Evolutionary conservation across 179 eudicot genomes (phyloP).

Genomic region (Silene noctiflora): DNA sequence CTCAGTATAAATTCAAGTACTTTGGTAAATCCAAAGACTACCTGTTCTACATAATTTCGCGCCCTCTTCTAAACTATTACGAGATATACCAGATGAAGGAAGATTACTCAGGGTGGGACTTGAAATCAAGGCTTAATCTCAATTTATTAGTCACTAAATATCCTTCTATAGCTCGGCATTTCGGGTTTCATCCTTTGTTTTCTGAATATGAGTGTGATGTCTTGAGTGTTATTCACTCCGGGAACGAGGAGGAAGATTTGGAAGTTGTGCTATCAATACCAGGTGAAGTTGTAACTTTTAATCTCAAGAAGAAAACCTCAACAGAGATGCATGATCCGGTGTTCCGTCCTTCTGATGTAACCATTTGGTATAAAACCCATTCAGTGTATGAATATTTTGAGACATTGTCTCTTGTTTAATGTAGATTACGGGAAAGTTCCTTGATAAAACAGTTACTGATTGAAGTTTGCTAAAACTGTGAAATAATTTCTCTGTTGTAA

Average conservation of each 20-base stretch:
- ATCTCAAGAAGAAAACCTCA: constrained; percentile 19
- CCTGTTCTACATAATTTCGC: constrained; percentile 19
- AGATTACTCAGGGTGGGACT: constrained; percentile 26
- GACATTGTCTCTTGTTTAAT: constrained; percentile 28
- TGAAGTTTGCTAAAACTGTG: neutral
- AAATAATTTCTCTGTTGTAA: neutral
- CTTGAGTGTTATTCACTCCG: constrained; percentile 17
- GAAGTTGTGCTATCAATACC: constrained; percentile 25
- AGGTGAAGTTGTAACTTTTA: constrained; percentile 19
- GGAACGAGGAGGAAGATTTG: constrained; percentile 10
- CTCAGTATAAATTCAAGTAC: constrained; percentile 21
- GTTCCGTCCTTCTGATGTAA: constrained; percentile 21
- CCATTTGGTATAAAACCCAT: constrained; percentile 21
- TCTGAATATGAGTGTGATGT: constrained; percentile 26
- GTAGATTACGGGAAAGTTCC: neutral
- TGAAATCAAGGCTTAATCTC: constrained; percentile 20
- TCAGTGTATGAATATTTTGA: constrained; percentile 15
- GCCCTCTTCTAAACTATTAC: constrained; percentile 10
- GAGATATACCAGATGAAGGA: constrained; percentile 25
- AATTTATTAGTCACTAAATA: constrained; percentile 7
- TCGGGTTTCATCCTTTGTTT: constrained; percentile 23
- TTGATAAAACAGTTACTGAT: neutral
- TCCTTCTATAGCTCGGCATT: constrained; percentile 23
- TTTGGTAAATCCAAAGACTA: constrained; percentile 25
- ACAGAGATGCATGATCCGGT: neutral